Evolutionary conservation across 2,329 filamentous ascomycete genomes (phyloP), one percentile per base, ranked within the genome.

Genomic region (Arthrobotrys conoides): DNA sequence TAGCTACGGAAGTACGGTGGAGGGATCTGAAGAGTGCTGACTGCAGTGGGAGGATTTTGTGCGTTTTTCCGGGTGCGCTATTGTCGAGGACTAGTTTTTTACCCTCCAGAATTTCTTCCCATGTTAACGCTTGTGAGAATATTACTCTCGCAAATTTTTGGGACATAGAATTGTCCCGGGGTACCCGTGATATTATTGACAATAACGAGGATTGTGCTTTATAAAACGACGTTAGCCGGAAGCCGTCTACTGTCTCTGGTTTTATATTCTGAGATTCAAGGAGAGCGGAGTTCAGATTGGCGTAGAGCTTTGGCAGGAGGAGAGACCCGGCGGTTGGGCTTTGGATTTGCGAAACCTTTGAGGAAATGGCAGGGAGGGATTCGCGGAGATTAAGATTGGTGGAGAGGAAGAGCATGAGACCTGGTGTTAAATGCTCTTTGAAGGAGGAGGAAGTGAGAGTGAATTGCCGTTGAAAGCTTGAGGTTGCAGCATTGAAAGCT

Each of bases 71-170:
- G 24, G 18, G 24, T 2, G n/a, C 14, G 9, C 38, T 63, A 53
- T 65, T 69, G 46, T 71, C 53, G 24, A 69, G 53, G 9, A 78
- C 53, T 27, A 78, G 44, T 16, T 46, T 44, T 22, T 78, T 78
- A 16, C 63, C 75, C 48, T 78, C 75, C 22, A 78, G 68, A 27
- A 78, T 46, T 24, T 78, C 75, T 24, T 78, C 75, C 75, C 75
- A 78, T 49, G 75, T 72, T 33, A 72, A 33, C 0, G 75, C 75
- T 16, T 78, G 75, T 22, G 36, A 24, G 16, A 78, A 36, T 2
- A 78, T 64, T 4, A 69, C 75, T 38, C 48, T 63, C 38, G 75
- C 68, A 10, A 78, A 64, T 41, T 36, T 30, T 12, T 55, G 53
- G 22, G 22, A 44, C 4, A 64, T 63, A n/a, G 68, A 49, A 3